Percentiles rank a stretch among this genome's conserved stretches.
phyloP scores from a whole-genome alignment of 2,329 filamentous ascomycete species.

The Colletotrichum spaethianum region DNA sequence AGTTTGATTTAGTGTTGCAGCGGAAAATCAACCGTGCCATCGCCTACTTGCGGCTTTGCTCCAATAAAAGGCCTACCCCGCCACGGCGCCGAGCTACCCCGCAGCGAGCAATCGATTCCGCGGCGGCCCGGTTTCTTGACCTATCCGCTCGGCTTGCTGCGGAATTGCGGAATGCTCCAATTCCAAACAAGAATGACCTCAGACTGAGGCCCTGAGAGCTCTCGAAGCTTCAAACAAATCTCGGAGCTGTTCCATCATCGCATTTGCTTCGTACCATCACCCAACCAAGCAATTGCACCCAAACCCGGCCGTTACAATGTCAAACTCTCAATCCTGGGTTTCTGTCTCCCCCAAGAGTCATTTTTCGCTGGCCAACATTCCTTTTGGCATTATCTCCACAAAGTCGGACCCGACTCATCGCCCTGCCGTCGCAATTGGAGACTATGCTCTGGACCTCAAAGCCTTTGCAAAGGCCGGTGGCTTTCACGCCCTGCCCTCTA shows the following conservation, averaged over 20 bases:
- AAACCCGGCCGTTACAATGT: constrained; percentile 14
- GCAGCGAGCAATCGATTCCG: constrained; percentile 29
- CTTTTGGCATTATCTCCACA: constrained; percentile 86
- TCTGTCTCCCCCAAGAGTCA: constrained; percentile 52
- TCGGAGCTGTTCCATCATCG: not conserved
- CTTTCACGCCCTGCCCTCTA: constrained; percentile 50
- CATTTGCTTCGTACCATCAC: not conserved
- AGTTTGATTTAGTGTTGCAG: not conserved
- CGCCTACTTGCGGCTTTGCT: constrained; percentile 38
- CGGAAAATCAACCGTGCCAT: not conserved
- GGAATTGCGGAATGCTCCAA: constrained; percentile 38
- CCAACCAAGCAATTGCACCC: not conserved
- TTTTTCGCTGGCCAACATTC: constrained; percentile 86
- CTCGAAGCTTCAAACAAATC: not conserved
- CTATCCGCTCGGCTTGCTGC: constrained; percentile 42
- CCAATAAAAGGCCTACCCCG: not conserved
- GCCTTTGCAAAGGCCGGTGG: constrained; percentile 66
- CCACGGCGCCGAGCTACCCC: constrained; percentile 37
- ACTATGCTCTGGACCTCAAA: constrained; percentile 78
- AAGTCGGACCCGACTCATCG: constrained; percentile 68
- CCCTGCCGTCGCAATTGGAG: constrained; percentile 80
- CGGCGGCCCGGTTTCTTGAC: constrained; percentile 28
- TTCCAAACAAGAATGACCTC: constrained; percentile 32
- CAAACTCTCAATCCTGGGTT: constrained; percentile 46
- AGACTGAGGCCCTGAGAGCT: constrained; percentile 9